Conservation (phyloP, 73 alveolate species). For the Tetrahymena thermophila region DNA sequence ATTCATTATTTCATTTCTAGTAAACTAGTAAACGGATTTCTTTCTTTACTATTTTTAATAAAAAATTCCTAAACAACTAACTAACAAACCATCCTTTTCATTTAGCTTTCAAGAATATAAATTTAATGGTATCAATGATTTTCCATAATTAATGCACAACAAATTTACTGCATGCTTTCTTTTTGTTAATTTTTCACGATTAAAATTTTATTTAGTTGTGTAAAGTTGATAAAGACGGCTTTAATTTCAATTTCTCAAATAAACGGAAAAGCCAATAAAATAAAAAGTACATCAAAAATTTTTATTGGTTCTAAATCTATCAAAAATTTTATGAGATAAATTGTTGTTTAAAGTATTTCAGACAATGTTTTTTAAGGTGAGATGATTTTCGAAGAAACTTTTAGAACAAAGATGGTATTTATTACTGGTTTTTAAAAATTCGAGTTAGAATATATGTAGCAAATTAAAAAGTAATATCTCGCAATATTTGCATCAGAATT, state of each 20-base stretch:
- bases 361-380: background rate
- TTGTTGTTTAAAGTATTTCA: background rate
- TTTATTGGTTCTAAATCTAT: background rate
- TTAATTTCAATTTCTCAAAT: background rate
- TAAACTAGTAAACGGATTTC: background rate
- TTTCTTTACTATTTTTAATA: no score
- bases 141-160: background rate
- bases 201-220: background rate
- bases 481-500: background rate
- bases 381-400: background rate
- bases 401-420: background rate
- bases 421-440: background rate
- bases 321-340: no score
- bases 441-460: background rate
- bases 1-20: background rate
- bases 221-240: background rate
- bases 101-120: no score
- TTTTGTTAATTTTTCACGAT: background rate
- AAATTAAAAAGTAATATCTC: background rate
- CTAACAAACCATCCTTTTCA: background rate
- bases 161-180: background rate
- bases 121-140: background rate
- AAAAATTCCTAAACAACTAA: no score
- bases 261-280: background rate
- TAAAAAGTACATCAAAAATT: no score